Percentiles rank a stretch among this genome's conserved stretches.
These are phyloP conservation scores for Ceriops decandra DNA, from an alignment of 345 rosid genomes.

Conservation along the genomic window DNA sequence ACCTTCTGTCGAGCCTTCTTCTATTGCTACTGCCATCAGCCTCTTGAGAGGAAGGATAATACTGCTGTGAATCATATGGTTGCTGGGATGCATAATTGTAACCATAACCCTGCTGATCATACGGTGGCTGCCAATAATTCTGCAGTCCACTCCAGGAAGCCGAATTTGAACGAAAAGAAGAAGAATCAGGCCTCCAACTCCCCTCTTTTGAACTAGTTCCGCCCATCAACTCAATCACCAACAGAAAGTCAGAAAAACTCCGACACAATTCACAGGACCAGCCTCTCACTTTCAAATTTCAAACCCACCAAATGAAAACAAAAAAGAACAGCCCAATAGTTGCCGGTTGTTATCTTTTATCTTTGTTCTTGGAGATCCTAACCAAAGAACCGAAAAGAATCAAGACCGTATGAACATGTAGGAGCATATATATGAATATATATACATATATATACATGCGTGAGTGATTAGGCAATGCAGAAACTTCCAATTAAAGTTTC, in stretches of 20 bases:
- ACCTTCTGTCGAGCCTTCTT: slow-evolving; percentile 63
- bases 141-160: slow-evolving; percentile 48
- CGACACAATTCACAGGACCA: neutral
- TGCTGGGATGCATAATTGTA: slow-evolving; percentile 28
- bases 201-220: slow-evolving; percentile 51
- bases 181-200: slow-evolving; percentile 44
- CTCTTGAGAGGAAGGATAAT: slow-evolving; percentile 29
- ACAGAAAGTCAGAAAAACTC: slow-evolving; percentile 3
- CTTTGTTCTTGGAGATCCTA: neutral
- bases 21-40: slow-evolving; percentile 28
- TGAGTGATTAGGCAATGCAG: neutral
- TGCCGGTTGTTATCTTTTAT: too few relatives aligned
- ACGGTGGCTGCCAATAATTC: slow-evolving; percentile 32
- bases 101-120: slow-evolving; percentile 44
- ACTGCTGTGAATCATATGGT: slow-evolving; percentile 28
- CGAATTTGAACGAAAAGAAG: slow-evolving; percentile 35
- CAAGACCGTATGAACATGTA: neutral
- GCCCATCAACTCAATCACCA: slow-evolving; percentile 56
- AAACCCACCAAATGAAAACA: neutral
- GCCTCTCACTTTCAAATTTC: too few relatives aligned
- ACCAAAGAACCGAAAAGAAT: neutral
- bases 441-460: neutral
- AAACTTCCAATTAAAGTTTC: neutral
- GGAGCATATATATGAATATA: neutral
- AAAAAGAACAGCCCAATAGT: neutral